Base-by-base conservation (phyloP, 2,329 filamentous ascomycete genomes). In the Sporothrix euskadiensis region DNA sequence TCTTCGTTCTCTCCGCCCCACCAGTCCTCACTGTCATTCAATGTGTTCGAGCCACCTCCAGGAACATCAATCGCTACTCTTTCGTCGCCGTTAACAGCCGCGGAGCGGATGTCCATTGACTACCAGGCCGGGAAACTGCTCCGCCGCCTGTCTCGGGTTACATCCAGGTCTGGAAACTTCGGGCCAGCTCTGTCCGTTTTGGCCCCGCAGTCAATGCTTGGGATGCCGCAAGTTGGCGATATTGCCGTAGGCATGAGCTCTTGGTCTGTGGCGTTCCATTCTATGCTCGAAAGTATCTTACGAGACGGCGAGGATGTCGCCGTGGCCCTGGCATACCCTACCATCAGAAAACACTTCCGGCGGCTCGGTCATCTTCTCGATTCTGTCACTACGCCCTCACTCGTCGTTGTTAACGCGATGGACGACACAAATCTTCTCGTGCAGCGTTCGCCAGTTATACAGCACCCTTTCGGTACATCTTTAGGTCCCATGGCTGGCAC, bases 281-380 rank as follows among this genome's bases (percentile, higher is more conserved):
- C 83, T 3, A 79, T 91, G 72, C 78, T 90, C 9, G 89, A 91
- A 75, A 83, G 83, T 0, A 81, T 88, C 3, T 79, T 91, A 22
- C 82, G 88, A 10, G 89, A 91, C 75, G 88, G 85, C 0, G 89
- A 91, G 78, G 88, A 90, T 75, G 84, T 88, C 81, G 83, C 84
- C 0, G 83, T 91, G 3, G 84, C 85, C 32, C 81, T 91, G n/a
- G 85, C 85, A 4, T 91, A 91, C 76, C 82, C 84, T 32, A 80
- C 83, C 4, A 85, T 91, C 3, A 83, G 89, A 68, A 79, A 80
- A 14, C 85, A 88, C n/a, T 86, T 88, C 72, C 78, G 81, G 52
- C 83, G 86, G 12, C 82, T 89, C 35, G 79, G 82, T 12, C 82
- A 85, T 72, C 73, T 85, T 2, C 80, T 91, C 4, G 86, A 90